Percentiles rank a stretch among this genome's conserved stretches.
Evolutionary conservation across 345 rosid species (phyloP).

Genomic region (Ceriops zippeliana): DNA sequence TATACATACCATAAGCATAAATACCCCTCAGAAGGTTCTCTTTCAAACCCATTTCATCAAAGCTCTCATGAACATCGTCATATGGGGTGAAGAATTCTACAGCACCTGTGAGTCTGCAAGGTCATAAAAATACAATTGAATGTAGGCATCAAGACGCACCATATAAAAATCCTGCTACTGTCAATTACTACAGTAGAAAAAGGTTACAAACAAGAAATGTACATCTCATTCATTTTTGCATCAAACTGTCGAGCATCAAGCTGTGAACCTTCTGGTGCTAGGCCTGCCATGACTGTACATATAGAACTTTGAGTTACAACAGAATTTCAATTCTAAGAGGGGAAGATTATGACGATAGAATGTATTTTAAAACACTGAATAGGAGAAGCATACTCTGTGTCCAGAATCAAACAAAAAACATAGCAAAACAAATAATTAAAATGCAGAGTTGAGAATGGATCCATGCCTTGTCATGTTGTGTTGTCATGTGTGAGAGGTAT

Average conservation of each 20-base stretch:
- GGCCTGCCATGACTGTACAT: constrained; percentile 65
- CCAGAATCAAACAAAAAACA: neutral
- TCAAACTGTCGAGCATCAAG: constrained; percentile 73
- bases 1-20: constrained; percentile 75
- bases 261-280: constrained; percentile 70
- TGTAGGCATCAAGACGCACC: neutral
- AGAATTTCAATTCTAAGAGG: neutral
- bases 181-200: neutral
- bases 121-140: neutral
- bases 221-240: constrained; percentile 72
- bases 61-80: constrained; percentile 79
- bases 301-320: neutral
- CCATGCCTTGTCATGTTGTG: neutral
- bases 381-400: neutral
- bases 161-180: neutral
- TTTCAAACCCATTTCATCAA: constrained; percentile 80
- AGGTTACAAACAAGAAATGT: constrained; percentile 30
- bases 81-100: constrained; percentile 70
- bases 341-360: neutral
- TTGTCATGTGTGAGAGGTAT: too few species aligned
- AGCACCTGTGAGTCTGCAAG: constrained; percentile 48
- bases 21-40: constrained; percentile 86
- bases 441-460: neutral
- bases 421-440: neutral
- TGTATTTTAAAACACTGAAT: neutral